Conservation (phyloP, 78 protist species). For the Dictyostelium citrinum region DNA sequence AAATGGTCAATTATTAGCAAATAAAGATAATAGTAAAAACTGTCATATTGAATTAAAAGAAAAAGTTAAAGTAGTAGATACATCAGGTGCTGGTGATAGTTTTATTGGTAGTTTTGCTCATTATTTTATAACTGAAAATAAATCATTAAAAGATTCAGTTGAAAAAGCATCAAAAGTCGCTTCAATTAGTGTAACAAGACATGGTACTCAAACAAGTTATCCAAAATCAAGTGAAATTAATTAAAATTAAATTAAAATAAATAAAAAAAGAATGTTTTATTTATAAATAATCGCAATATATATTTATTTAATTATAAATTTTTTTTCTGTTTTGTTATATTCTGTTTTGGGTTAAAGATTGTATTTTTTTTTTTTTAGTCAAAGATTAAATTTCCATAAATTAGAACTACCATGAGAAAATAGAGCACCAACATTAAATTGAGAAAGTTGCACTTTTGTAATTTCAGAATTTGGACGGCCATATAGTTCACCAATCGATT, state of each 20-base stretch:
- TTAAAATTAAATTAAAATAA: background rate
- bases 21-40: background rate
- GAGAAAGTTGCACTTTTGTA: constrained; percentile 1
- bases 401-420: constrained; percentile 35
- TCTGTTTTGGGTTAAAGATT: no score
- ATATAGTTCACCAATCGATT: constrained; percentile 35
- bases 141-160: background rate
- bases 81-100: constrained; percentile 79
- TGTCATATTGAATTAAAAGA: background rate
- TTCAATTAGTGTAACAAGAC: constrained; percentile 17
- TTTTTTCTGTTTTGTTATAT: no score
- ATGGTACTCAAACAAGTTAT: constrained; percentile 70
- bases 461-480: constrained; percentile 17
- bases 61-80: constrained; percentile 44
- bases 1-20: constrained; percentile 4
- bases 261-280: background rate
- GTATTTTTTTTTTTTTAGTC: no score
- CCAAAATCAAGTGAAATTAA: constrained; percentile 9
- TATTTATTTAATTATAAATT: background rate
- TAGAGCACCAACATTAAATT: constrained; percentile 38
- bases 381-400: constrained; percentile 32
- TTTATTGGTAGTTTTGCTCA: constrained; percentile 69
- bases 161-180: constrained; percentile 36
- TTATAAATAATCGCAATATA: background rate
- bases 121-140: background rate